Base-by-base conservation (phyloP, 2,329 filamentous ascomycete genomes). In the Pleurostoma richardsiae region DNA sequence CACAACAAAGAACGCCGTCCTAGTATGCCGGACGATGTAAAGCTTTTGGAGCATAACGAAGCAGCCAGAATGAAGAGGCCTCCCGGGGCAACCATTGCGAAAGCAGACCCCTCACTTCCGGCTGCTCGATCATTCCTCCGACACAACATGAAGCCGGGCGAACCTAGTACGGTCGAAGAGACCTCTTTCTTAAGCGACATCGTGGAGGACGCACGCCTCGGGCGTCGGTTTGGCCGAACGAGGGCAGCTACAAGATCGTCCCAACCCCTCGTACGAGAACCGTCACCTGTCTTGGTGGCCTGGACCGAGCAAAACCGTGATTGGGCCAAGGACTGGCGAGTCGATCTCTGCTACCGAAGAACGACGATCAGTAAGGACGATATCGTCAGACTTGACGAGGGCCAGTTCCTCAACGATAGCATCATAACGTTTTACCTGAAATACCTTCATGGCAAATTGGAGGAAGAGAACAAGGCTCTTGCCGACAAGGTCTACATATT, bases 371-470 rank as follows among this genome's bases (percentile, higher is more conserved):
- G 88, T 47, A 82, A 77, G 50, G 71, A 77, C n/a, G 89, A 94
- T 58, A 82, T 97, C 31, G 69, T 76, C 26, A 78, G 89, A 39
- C 76, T 99, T 3, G 85, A 95, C 50, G 88, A 95, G 52, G 88
- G 84, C 10, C 80, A 96, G 55, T 95, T 87, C 49, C 68, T 99
- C 40, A 99, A 99, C 60, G 94, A 99, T 68, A 96, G 90, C 58
- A 71, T 99, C 29, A 87, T 99, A 54, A 83, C 81, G 43, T 96
- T 96, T 61, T 96, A 95, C 60, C 73, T 96, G 46, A 83, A 86
- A 30, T 88, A 83, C 55, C 70, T 92, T 5, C 83, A 91, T 59
- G 69, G 77, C 48, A 67, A 77, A 39, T 64, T 86, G 33, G 76
- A 82, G 52, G 65, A 70, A 38, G 69, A 75, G 8, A 72, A 75